phyloP scores from a whole-genome alignment of 2,329 filamentous ascomycete species.

The Didymellaceae sp. region DNA sequence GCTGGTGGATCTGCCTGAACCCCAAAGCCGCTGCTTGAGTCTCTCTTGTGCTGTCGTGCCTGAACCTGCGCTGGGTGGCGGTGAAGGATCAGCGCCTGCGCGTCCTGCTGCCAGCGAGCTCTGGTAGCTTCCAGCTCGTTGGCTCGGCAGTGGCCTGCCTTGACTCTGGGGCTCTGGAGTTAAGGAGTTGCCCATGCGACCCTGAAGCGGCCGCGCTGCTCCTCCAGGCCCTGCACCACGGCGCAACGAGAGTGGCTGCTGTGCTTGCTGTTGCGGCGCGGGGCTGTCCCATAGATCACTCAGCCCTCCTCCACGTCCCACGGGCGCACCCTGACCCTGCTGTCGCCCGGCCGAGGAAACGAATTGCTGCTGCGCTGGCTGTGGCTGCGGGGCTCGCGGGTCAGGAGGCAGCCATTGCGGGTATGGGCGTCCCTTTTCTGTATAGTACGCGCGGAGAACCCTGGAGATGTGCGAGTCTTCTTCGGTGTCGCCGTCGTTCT shows the following conservation, averaged over 20 bases:
- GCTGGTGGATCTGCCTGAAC: conserved; percentile 66
- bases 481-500: conserved; percentile 64
- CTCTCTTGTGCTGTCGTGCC: conserved; percentile 76
- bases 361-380: conserved; percentile 59
- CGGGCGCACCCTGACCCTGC: conserved; percentile 33
- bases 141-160: conserved; percentile 71
- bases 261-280: conserved; percentile 45
- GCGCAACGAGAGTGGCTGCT: conserved; percentile 52
- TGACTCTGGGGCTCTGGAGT: conserved; percentile 46
- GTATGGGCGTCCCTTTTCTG: conserved; percentile 80
- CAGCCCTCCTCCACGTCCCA: conserved; percentile 52
- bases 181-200: conserved; percentile 40
- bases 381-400: conserved; percentile 71
- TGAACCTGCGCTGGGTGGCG: conserved; percentile 49
- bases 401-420: conserved; percentile 90
- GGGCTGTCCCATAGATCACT: conserved; percentile 66
- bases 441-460: conserved; percentile 91
- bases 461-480: conserved; percentile 96
- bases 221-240: conserved; percentile 51
- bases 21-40: conserved; percentile 80
- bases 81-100: conserved; percentile 41
- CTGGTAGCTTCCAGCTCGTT: conserved; percentile 78
- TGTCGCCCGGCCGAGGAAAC: conserved; percentile 55
- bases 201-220: conserved; percentile 43
- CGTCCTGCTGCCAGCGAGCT: conserved; percentile 53